Evolutionary conservation across 139 green algal genomes (phyloP), one percentile per base, ranked within the genome.

Genomic region (Chloropicon primus): DNA sequence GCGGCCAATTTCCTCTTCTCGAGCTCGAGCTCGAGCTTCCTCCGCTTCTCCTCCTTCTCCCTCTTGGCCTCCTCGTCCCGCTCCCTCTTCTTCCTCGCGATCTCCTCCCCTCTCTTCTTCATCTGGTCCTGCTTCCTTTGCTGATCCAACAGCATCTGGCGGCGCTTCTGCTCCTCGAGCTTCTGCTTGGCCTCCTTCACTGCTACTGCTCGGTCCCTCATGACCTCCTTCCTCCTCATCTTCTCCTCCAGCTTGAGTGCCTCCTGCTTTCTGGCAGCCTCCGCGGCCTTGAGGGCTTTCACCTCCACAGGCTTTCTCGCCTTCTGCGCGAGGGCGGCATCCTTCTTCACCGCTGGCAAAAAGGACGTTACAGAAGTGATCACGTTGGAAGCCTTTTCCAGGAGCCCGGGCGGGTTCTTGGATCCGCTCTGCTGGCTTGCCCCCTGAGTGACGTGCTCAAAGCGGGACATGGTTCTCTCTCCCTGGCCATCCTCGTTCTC

Each of bases 201-300:
- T 21, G 78, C 80, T 2, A 74, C 80, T 21, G 72, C 76, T 25
- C 72, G 72, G 41, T 62, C 41, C 41, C 41, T 62, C 41, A 62
- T 62, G 10, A 62, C 10, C 41, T 62, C 41, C 41, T 62, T 62
- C 17, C 41, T 62, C 41, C 17, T 62, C 41, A 62, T 62, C 41
- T 62, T 62, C 41, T 62, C 41, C 41, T 62, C 41, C 5, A 62
- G 41, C 41, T 62, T 62, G 41, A 62, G 41, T 5, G 41, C 41
- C 41, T 62, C 41, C 41, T 62, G 41, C 41, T 62, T 62, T 62
- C 41, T 62, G 41, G 41, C 41, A 1, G 84, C 85, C 24, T 87
- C 74, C 0, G 90, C 90, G 2, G 79, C 83, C 76, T 93, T 88
- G 54, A 94, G 80, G 0, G 90, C 87, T 76, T 88, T 88, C 41